Evolutionary conservation across 2,329 filamentous ascomycete species (phyloP), one percentile per base, ranked within the genome.

Genomic region (Endothia cerciana): DNA sequence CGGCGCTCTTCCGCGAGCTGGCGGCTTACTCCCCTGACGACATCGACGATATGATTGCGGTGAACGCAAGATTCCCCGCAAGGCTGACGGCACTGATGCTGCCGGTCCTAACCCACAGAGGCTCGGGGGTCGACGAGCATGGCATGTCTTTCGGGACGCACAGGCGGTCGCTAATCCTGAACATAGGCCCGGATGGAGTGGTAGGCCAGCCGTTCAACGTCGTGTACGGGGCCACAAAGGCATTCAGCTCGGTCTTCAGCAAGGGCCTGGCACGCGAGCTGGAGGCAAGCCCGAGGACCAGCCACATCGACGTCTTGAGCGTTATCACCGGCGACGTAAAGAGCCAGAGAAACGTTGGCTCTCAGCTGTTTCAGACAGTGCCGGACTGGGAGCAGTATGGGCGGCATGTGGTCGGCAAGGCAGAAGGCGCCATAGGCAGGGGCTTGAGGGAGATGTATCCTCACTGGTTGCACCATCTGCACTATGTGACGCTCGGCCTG

Each of bases 31-130:
- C 73, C 25, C 65, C 64, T 41, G 70, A 67, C 13, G 75, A 76
- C 22, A 68, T 77, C 64, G 74, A 76, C 66, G 68, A 67, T 36
- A 66, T 72, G 65, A 72, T 79, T 63, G 70, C 74, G 68, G 60
- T 73, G 47, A 77, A 79, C 69, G 72, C 72, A 36, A 73, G 73
- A 36, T 78, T 77, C 73, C 76, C 75, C 73, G 71, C 76, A 30
- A 74, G 73, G 28, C 70, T 77, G 19, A 76, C 75, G n/a, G 68
- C 72, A 6, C 64, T 75, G 38, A 69, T 75, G 67, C 68, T 76
- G n/a, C 73, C 73, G 38, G 57, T 66, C 63, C 69, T 71, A 41
- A 40, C 65, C 25, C 66, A 69, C 53, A 69, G 69, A 59, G 58
- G 69, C 22, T 19, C 66, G 7, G 66, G 51, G n/a, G 15, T 33